Conservation (phyloP, 495 filamentous ascomycete genomes). For the Aspergillus ellipticus region DNA sequence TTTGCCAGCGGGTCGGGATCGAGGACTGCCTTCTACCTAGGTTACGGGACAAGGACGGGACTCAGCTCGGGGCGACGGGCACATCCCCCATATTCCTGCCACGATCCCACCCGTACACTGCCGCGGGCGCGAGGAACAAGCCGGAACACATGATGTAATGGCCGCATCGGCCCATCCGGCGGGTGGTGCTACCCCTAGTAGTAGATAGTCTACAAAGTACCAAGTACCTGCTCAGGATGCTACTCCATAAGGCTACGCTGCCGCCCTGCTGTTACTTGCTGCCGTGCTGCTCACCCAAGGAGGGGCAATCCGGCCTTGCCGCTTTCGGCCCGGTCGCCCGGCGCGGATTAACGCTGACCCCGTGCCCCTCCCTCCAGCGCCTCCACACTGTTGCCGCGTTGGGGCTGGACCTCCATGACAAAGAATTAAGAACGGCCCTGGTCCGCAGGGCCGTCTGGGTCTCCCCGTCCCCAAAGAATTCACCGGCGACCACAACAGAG, state of each 20-base stretch:
- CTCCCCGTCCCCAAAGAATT: constrained; percentile 8
- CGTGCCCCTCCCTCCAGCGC: constrained; percentile 9
- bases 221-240: no score
- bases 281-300: background rate
- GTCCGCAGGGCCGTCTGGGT: background rate
- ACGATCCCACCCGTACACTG: constrained; percentile 5
- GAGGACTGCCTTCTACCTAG: constrained; percentile 19
- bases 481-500: constrained; percentile 17
- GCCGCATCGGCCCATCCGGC: background rate
- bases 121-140: constrained; percentile 3
- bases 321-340: constrained; percentile 11
- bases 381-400: no score
- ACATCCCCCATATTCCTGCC: background rate
- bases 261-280: no score
- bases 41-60: constrained; percentile 14
- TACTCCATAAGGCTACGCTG: no score
- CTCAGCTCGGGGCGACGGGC: constrained; percentile 1
- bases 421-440: no score
- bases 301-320: constrained; percentile 19
- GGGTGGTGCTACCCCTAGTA: no score
- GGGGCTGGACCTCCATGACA: background rate
- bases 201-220: no score
- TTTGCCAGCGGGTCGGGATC: constrained; percentile 27
- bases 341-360: constrained; percentile 15
- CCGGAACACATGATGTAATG: constrained; percentile 15